Evolutionary conservation across 352 stramenopile genomes (phyloP).

Genomic region (Globisporangium canariense): DNA sequence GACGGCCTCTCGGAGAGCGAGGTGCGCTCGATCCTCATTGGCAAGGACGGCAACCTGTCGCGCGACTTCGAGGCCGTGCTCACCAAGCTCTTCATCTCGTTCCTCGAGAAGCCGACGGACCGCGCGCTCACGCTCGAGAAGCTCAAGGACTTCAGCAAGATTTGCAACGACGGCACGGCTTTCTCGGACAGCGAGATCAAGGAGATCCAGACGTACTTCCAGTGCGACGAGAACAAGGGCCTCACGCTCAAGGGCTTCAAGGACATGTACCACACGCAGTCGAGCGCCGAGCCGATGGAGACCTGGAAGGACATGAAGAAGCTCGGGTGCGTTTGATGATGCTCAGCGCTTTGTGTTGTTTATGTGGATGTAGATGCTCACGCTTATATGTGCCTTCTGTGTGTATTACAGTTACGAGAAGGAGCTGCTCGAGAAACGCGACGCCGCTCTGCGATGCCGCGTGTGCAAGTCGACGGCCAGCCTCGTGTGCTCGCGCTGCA

Average conservation of each 20-base stretch:
- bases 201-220: conserved; percentile 91
- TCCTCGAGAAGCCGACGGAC: conserved; percentile 76
- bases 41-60: conserved; percentile 78
- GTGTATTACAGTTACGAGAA: conserved; percentile 47
- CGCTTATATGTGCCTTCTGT: conserved; percentile 3
- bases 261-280: conserved; percentile 91
- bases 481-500: conserved; percentile 86
- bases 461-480: conserved; percentile 77
- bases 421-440: conserved; percentile 70
- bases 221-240: conserved; percentile 89
- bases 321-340: conserved; percentile 54
- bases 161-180: conserved; percentile 85
- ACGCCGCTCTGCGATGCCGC: conserved; percentile 68
- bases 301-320: conserved; percentile 89
- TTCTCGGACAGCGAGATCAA: conserved; percentile 89
- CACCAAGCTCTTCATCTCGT: conserved; percentile 84
- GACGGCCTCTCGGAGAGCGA: conserved; percentile 75
- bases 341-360: background rate
- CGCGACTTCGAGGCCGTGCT: conserved; percentile 85
- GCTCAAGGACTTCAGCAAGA: conserved; percentile 87
- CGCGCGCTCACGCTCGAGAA: conserved; percentile 81
- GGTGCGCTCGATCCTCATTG: conserved; percentile 77
- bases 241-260: conserved; percentile 88
- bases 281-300: conserved; percentile 84
- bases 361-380: conserved; percentile 3